Conservation (phyloP, 495 filamentous ascomycete genomes). For the Penicillium steckii region DNA sequence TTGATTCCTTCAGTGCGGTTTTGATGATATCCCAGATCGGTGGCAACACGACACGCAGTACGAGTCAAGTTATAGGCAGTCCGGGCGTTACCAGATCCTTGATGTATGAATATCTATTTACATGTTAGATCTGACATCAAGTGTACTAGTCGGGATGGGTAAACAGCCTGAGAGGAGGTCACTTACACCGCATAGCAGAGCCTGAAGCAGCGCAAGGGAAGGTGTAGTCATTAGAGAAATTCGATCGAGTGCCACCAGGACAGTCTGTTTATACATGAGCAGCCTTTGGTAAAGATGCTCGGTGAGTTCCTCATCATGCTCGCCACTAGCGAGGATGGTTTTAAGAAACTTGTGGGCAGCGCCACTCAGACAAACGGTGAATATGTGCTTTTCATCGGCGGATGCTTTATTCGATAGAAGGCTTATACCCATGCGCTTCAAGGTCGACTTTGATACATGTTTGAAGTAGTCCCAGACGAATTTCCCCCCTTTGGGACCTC, state of each 20-base stretch:
- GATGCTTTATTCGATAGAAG: conserved; percentile 10
- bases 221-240: neutral
- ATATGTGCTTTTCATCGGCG: conserved; percentile 5
- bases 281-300: conserved; percentile 8
- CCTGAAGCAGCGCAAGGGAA: neutral
- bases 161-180: neutral
- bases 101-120: conserved; percentile 18
- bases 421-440: conserved; percentile 19
- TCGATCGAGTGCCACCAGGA: neutral
- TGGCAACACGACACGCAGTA: conserved; percentile 18
- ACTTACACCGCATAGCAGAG: neutral
- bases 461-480: conserved; percentile 24
- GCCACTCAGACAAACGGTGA: conserved; percentile 20
- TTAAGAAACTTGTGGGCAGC: conserved; percentile 22
- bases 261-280: neutral
- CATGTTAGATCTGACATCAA: neutral
- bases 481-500: conserved; percentile 12
- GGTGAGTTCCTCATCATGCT: neutral
- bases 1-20: neutral
- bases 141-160: neutral
- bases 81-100: conserved; percentile 20
- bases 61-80: conserved; percentile 15
- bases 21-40: conserved; percentile 12
- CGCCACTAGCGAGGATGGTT: conserved; percentile 13
- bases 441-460: conserved; percentile 12